Evolutionary conservation across 169 alveolate species (phyloP).

Genomic region (Plasmodium adleri): DNA sequence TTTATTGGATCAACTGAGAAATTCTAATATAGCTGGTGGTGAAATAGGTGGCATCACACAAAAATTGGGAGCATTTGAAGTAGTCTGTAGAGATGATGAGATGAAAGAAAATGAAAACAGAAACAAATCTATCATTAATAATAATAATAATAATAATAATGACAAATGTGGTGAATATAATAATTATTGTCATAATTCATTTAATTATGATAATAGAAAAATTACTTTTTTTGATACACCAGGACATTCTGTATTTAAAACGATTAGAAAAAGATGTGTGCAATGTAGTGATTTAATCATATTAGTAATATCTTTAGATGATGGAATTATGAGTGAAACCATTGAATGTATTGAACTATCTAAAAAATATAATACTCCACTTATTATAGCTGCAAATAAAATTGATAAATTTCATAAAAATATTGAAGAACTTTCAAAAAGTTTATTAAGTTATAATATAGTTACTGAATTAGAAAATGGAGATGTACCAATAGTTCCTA

Average conservation of each 20-base stretch:
- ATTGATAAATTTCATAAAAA: constrained; percentile 84
- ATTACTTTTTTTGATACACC: constrained; percentile 96
- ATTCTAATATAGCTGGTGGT: constrained; percentile 84
- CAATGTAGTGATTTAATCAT: constrained; percentile 94
- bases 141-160: too few relatives aligned
- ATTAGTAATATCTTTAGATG: constrained; percentile 95
- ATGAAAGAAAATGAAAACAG: too few relatives aligned
- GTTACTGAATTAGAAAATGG: constrained; percentile 83
- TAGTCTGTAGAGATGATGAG: constrained; percentile 73
- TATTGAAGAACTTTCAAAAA: constrained; percentile 74
- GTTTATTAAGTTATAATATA: constrained; percentile 82
- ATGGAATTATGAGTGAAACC: constrained; percentile 96
- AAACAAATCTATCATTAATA: too few relatives aligned
- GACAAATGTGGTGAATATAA: too few relatives aligned
- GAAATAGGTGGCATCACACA: constrained; percentile 96
- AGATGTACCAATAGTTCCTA: constrained; percentile 87
- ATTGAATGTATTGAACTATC: constrained; percentile 91
- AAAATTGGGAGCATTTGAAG: constrained; percentile 94
- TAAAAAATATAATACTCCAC: constrained; percentile 82
- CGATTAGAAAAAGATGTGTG: constrained; percentile 94
- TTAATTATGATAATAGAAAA: constrained; percentile 75
- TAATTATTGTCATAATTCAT: too few relatives aligned
- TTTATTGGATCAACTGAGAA: constrained; percentile 87
- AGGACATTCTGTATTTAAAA: constrained; percentile 95
- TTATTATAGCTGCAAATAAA: constrained; percentile 93